Evolutionary conservation across 192 early-diverging fungal genomes (phyloP), one percentile per base, ranked within the genome.

Genomic region (Chytriomyces hyalinus): DNA sequence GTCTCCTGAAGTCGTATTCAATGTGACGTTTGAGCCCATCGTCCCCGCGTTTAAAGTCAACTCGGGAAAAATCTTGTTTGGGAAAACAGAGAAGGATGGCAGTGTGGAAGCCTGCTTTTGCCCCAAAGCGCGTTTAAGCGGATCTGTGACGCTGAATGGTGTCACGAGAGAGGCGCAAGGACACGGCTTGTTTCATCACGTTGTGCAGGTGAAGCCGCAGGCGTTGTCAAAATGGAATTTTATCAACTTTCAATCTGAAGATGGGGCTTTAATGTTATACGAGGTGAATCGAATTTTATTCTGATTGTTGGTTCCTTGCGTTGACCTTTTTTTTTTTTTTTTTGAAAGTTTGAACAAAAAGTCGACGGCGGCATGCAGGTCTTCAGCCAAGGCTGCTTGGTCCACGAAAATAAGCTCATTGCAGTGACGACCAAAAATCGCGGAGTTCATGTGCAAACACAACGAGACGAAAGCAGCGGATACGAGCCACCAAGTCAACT

Each of bases 171-270:
- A 94, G 44, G 75, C 90, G 66, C 84, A 81, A 17, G 94, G 94
- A 24, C 82, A 84, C n/a, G 92, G 91, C 44, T 81, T 92, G 63
- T 95, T 93, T 82, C 89, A 93, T 46, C 93, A 95, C 67, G 96
- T 94, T 5, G 84, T 94, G 71, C 94, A 96, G 77, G 89, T 84
- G 77, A 94, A 92, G 78, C 95, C 96, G 43, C 93, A 96, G 49
- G 86, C 91, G 50, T 89, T 93, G 26, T 92, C 91, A 53, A 88
- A 91, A 78, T 98, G 95, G 94, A 95, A 93, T 80, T 94, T 93
- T 82, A 82, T 86, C 47, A 90, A 92, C 73, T 93, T 98, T 78
- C 91, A 92, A 45, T 84, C 84, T n/a, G 75, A 88, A 45, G 86
- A 89, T 46, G 89, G 89, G 71, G 84, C 88, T 53, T 73, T 93